Evolutionary conservation across 2,329 filamentous ascomycete genomes (phyloP).

Genomic region (Fusarium palustre): DNA sequence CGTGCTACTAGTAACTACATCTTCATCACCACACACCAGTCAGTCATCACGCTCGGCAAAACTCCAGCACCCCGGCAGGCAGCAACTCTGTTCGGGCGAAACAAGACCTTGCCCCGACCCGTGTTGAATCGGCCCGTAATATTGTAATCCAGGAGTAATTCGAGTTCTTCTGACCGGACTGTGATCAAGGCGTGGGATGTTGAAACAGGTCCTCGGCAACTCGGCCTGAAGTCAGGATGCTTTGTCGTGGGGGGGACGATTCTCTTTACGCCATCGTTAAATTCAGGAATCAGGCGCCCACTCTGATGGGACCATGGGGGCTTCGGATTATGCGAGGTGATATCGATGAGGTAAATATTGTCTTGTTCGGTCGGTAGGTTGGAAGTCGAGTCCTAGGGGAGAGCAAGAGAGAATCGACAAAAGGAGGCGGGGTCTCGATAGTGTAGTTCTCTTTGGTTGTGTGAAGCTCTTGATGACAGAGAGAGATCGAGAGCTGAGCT

Average conservation of each 20-base stretch:
- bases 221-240: conserved; percentile 25
- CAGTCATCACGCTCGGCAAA: conserved; percentile 19
- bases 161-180: background rate
- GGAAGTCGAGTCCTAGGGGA: background rate
- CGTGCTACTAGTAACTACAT: conserved; percentile 14
- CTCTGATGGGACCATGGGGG: conserved; percentile 35
- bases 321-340: conserved; percentile 16
- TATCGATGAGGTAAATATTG: conserved; percentile 35
- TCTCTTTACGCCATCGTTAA: conserved; percentile 29
- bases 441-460: background rate
- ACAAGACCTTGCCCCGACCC: background rate
- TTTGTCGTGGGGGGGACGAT: conserved; percentile 31
- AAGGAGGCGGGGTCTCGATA: background rate
- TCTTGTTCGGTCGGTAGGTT: background rate
- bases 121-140: conserved; percentile 4
- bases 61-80: conserved; percentile 10
- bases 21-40: conserved; percentile 28
- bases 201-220: conserved; percentile 7
- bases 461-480: background rate
- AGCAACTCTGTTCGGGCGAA: background rate
- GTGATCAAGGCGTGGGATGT: conserved; percentile 32
- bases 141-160: background rate
- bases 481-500: too few species aligned
- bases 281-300: conserved; percentile 20
- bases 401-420: conserved; percentile 9